Percentiles rank a stretch among this genome's conserved stretches.
phyloP scores from a whole-genome alignment of 2,329 filamentous ascomycete genomes.

The Conoideocrella luteorostrata region DNA sequence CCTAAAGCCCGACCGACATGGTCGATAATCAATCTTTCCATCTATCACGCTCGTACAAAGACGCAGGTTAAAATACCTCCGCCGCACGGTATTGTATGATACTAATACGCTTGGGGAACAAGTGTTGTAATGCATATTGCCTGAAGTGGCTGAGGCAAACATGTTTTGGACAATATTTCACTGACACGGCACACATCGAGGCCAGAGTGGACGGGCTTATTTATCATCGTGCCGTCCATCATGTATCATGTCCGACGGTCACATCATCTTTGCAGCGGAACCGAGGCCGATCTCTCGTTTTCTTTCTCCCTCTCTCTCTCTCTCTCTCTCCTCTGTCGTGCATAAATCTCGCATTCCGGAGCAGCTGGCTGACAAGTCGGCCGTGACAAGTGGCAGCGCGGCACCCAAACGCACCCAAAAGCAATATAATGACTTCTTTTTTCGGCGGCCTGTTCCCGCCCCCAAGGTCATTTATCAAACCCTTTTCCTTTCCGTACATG shows the following conservation, averaged over 20 bases:
- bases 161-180: too few species aligned
- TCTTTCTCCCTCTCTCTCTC: too few species aligned
- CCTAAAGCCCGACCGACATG: not conserved
- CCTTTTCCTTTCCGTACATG: not conserved
- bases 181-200: too few species aligned
- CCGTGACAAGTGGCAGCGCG: not conserved
- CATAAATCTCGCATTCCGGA: not conserved
- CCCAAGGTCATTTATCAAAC: not conserved
- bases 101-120: too few species aligned
- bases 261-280: not conserved
- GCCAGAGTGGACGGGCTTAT: not conserved
- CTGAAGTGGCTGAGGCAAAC: too few species aligned
- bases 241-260: not conserved
- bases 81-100: too few species aligned
- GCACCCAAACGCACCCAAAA: too few species aligned
- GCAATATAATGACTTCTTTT: too few species aligned
- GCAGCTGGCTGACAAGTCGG: not conserved
- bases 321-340: not conserved
- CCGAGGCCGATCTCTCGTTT: too few species aligned
- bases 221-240: not conserved
- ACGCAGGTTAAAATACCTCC: too few species aligned
- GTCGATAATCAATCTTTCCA: not conserved
- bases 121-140: too few species aligned
- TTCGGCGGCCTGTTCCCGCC: not conserved
- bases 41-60: too few species aligned